Evolutionary conservation across 108 stramenopile species (phyloP), one percentile per base, ranked within the genome.

Genomic region (Nitzschia putrida): DNA sequence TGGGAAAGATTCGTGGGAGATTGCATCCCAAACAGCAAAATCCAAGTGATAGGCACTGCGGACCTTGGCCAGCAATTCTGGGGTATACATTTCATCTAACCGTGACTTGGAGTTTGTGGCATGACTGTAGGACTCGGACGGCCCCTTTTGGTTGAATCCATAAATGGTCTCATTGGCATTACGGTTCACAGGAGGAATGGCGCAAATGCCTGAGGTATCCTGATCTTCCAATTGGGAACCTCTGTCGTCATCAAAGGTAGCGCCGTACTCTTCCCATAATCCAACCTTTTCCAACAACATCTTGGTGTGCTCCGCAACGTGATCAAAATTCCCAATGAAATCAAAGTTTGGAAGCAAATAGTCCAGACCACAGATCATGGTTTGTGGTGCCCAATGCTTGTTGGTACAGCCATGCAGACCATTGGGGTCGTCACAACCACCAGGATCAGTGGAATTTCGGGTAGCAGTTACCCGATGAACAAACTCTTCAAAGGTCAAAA

Each of bases 341-440:
- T 79, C 64, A 42, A 85, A 85, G n/a, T 77, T 61, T 14, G 72
- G 66, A 22, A 85, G 57, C 21, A 63, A 53, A 34, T 79, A 53
- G 14, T 53, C 73, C 40, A 85, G 13, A 3, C 83, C 83, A 45
- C 83, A 85, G 14, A 65, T 61, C 53, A 72, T 68, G 7, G 55
- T 18, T 61, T 85, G 83, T 0, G 83, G 83, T 47, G 56, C 24
- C 80, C 80, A 85, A 40, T 85, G 84, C 14, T 78, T 78, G 71
- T 85, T 79, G 20, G 78, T 69, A 57, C 77, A 74, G 53, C 72
- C 58, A 61, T 64, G 60, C 0, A 78, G 40, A 24, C 80, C 77
- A 26, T 64, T 54, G 49, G 61, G 64, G 34, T 76, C 26, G 20
- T n/a, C 40, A 56, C 43, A 53, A 61, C 63, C 23, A 29, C 34